phyloP scores from a whole-genome alignment of 179 eudicot species.

The Heliamphora pulchella region DNA sequence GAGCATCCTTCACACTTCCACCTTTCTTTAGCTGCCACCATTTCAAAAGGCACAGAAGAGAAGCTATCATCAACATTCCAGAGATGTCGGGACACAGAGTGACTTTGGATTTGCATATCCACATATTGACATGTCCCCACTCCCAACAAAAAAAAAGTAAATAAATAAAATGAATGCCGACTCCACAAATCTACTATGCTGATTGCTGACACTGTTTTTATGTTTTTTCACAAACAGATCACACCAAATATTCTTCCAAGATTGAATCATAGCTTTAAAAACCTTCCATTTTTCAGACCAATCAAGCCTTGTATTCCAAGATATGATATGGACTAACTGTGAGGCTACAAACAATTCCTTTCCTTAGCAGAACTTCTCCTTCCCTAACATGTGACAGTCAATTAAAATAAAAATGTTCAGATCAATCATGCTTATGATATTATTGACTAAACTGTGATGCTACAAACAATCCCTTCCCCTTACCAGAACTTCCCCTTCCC shows the following conservation, averaged over 20 bases:
- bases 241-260: not conserved
- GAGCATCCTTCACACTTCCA: not conserved
- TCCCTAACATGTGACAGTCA: no score
- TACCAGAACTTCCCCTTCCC: not conserved
- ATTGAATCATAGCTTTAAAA: not conserved
- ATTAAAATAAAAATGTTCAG: no score
- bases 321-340: no score
- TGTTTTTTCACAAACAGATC: not conserved
- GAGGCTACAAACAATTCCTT: no score
- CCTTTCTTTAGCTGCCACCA: not conserved
- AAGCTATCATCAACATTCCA: not conserved
- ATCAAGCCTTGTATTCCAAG: conserved; percentile 8
- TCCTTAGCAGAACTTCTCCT: no score
- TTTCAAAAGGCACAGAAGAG: not conserved
- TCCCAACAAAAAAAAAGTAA: no score
- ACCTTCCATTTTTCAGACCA: not conserved
- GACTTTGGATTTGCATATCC: not conserved
- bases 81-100: not conserved
- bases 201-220: not conserved
- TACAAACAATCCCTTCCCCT: not conserved
- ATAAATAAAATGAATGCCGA: no score
- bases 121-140: no score
- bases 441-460: not conserved
- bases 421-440: no score
- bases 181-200: not conserved